phyloP scores from a whole-genome alignment of 2,329 filamentous ascomycete species.

The Coniochaeta ligniaria region DNA sequence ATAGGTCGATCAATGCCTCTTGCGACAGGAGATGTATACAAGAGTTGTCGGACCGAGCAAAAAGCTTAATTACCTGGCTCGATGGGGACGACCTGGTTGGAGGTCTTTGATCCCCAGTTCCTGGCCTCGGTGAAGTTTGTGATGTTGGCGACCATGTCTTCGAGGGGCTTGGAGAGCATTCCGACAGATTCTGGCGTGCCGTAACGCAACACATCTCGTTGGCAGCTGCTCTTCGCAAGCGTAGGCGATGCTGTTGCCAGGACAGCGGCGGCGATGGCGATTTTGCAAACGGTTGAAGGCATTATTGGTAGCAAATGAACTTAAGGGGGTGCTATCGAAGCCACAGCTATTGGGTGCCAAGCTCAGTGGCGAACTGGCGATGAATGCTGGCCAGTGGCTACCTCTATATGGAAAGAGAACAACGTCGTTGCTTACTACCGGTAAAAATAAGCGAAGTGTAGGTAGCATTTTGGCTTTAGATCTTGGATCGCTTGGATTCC shows the following conservation, averaged over 20 bases:
- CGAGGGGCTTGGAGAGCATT: conserved; percentile 17
- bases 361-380: background rate
- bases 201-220: background rate
- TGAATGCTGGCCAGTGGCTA: background rate
- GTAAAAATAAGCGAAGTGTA: background rate
- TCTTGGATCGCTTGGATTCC: too few species aligned
- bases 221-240: background rate
- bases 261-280: background rate
- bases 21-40: background rate
- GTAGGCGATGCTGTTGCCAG: background rate
- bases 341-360: background rate
- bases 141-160: conserved; percentile 15
- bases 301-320: background rate
- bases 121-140: conserved; percentile 11
- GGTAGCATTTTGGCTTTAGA: background rate
- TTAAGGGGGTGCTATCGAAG: background rate
- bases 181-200: conserved; percentile 15
- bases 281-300: background rate
- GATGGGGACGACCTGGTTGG: conserved; percentile 12
- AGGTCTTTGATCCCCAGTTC: conserved; percentile 4
- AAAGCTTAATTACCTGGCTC: conserved; percentile 12
- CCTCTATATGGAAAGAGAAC: background rate
- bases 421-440: background rate
- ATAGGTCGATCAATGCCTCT: too few species aligned
- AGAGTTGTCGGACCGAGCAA: too few species aligned